These are phyloP conservation scores for Apiotrichum siamense DNA, from an alignment of 1,284 basidiomycete species.

Conservation along the genomic window DNA sequence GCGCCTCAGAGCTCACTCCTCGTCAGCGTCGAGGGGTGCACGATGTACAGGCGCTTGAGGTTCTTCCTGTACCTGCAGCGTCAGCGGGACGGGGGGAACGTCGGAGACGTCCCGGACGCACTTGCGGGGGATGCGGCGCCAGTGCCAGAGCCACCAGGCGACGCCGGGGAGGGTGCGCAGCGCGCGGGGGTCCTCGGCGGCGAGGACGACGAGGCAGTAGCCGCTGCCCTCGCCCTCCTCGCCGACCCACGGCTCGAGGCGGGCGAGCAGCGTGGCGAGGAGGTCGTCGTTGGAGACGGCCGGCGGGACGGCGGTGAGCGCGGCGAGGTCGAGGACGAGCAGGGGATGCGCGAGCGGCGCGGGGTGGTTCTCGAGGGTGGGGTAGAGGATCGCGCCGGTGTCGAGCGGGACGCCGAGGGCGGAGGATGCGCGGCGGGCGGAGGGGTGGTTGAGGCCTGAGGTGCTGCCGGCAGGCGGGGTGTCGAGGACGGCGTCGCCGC, in stretches of 20 bases:
- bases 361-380: constrained; percentile 16
- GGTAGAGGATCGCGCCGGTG: constrained; percentile 10
- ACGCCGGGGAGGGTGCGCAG: constrained; percentile 27
- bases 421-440: neutral
- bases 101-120: constrained; percentile 15
- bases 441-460: neutral
- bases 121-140: constrained; percentile 31
- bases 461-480: neutral
- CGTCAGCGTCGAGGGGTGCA: constrained; percentile 35
- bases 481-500: neutral
- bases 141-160: constrained; percentile 37
- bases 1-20: constrained; percentile 20
- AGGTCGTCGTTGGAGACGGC: constrained; percentile 27
- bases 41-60: constrained; percentile 39
- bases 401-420: constrained; percentile 4
- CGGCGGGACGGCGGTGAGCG: constrained; percentile 17
- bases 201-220: constrained; percentile 36
- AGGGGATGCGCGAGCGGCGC: constrained; percentile 17
- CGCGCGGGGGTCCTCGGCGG: constrained; percentile 23
- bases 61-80: constrained; percentile 35
- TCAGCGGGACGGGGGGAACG: neutral
- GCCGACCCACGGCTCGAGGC: constrained; percentile 37
- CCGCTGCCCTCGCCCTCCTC: constrained; percentile 29
- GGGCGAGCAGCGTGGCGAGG: constrained; percentile 20
- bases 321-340: constrained; percentile 26